phyloP scores from a whole-genome alignment of 2,329 filamentous ascomycete species.

The Pestalotiopsis sp. region DNA sequence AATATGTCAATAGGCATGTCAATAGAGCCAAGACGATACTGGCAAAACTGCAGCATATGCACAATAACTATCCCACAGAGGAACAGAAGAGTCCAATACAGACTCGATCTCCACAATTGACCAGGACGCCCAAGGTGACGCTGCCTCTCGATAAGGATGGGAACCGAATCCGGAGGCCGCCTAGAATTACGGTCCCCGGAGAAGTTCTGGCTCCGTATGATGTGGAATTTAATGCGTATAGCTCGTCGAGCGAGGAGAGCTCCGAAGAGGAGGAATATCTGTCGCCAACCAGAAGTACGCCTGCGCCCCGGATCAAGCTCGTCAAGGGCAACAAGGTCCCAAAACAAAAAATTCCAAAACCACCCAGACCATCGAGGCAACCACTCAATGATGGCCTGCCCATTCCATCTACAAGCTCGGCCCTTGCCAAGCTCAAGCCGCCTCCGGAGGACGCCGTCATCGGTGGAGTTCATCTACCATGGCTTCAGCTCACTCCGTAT shows the following conservation, averaged over 20 bases:
- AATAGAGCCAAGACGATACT: conserved; percentile 59
- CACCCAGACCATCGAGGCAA: conserved; percentile 27
- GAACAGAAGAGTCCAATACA: conserved; percentile 53
- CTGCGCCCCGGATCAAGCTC: conserved; percentile 50
- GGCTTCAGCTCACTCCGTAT: conserved; percentile 65
- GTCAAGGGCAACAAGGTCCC: conserved; percentile 46
- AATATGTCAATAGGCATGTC: conserved; percentile 64
- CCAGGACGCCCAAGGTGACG: conserved; percentile 47
- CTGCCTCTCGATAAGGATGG: conserved; percentile 44
- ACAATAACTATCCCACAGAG: conserved; percentile 58
- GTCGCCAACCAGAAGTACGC: conserved; percentile 35
- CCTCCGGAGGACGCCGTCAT: conserved; percentile 60
- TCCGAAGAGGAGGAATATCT: conserved; percentile 50
- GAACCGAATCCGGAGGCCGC: conserved; percentile 47
- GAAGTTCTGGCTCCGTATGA: conserved; percentile 68
- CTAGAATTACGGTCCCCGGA: conserved; percentile 64
- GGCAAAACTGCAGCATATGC: conserved; percentile 59
- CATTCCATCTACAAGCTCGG: conserved; percentile 40
- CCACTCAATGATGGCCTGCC: conserved; percentile 39
- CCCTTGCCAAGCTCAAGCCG: conserved; percentile 48
- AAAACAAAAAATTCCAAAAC: conserved; percentile 39
- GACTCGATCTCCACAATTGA: conserved; percentile 54
- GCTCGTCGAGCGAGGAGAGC: conserved; percentile 52
- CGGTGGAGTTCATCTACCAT: conserved; percentile 61
- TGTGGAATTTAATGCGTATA: conserved; percentile 60